phyloP scores from a whole-genome alignment of 257 asterid genomes.

The Scutellaria baicalensis region DNA sequence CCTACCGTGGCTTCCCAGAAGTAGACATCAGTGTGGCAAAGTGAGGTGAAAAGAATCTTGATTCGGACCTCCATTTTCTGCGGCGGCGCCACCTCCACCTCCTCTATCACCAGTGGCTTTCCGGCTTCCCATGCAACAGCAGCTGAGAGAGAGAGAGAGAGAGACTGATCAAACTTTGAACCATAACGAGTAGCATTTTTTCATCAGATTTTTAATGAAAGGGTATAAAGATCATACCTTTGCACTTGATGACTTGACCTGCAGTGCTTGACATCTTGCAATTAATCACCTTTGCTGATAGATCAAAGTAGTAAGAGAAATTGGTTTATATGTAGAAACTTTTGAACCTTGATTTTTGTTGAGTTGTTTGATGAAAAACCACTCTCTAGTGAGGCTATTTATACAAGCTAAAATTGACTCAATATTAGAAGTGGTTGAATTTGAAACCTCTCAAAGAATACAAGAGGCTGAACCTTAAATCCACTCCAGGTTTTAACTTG shows the following conservation, averaged over 20 bases:
- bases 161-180: too few species aligned
- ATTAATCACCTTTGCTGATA: background rate
- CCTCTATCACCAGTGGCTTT: constrained; percentile 68
- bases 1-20: constrained; percentile 92
- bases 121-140: constrained; percentile 67
- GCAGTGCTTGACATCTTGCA: constrained; percentile 42
- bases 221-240: constrained; percentile 39
- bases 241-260: constrained; percentile 61
- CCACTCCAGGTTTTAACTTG: constrained; percentile 9
- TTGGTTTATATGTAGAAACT: background rate
- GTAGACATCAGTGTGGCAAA: constrained; percentile 73
- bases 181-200: too few species aligned
- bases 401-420: background rate
- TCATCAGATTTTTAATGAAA: too few species aligned
- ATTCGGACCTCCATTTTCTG: constrained; percentile 70
- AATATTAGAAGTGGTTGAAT: background rate
- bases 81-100: constrained; percentile 78
- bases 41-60: constrained; percentile 64
- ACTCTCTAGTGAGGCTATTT: background rate
- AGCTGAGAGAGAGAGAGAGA: constrained; percentile 14
- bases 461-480: background rate
- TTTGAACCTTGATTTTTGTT: background rate
- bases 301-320: background rate
- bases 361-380: constrained; percentile 7
- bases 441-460: background rate